phyloP scores from a whole-genome alignment of 495 filamentous ascomycete genomes.

The Penicillium silybi region DNA sequence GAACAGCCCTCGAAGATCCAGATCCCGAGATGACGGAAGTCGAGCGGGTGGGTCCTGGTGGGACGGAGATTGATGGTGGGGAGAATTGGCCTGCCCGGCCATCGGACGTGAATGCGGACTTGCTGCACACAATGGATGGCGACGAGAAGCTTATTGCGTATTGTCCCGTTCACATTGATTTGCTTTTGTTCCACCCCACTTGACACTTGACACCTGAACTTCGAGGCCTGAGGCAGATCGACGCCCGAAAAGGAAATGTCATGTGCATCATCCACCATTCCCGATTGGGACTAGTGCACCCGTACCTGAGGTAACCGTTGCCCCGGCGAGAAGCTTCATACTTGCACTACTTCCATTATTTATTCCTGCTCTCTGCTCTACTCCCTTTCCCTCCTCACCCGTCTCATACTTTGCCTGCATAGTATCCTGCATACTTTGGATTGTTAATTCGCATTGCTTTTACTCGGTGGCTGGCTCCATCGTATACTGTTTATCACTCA shows the following conservation, averaged over 20 bases:
- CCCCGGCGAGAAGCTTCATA: constrained; percentile 29
- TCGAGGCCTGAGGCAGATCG: constrained; percentile 1
- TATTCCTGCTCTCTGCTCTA: constrained; percentile 26
- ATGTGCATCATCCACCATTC: constrained; percentile 23
- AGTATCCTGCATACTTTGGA: constrained; percentile 19
- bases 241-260: constrained; percentile 25
- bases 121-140: neutral
- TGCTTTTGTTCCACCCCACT: neutral
- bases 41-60: constrained; percentile 35
- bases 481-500: constrained; percentile 4
- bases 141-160: neutral
- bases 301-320: constrained; percentile 45
- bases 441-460: constrained; percentile 19
- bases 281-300: constrained; percentile 16
- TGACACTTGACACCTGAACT: too few species aligned
- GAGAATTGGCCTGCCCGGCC: constrained; percentile 11
- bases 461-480: constrained; percentile 15
- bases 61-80: constrained; percentile 20
- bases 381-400: constrained; percentile 17
- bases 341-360: constrained; percentile 35
- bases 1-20: constrained; percentile 26
- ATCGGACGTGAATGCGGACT: constrained; percentile 9
- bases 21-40: constrained; percentile 23
- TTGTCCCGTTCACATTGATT: neutral
- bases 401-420: constrained; percentile 29